These are phyloP conservation scores for Oryza punctata DNA, from an alignment of 176 grass and related monocot genomes.

Conservation along the genomic window DNA sequence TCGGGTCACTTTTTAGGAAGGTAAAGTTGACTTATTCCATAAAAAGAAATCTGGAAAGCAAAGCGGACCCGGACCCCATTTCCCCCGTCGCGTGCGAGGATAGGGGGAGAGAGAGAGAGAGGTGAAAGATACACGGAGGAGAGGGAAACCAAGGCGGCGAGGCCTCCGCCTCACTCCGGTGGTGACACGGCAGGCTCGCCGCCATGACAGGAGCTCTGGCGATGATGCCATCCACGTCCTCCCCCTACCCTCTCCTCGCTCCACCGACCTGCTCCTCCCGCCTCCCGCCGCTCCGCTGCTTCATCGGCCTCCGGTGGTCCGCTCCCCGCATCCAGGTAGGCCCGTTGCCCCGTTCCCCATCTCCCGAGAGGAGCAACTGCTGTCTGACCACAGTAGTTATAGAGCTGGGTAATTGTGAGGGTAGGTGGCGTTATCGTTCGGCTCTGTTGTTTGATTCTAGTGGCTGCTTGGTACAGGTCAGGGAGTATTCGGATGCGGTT, in stretches of 20 bases:
- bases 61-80: too few relatives aligned
- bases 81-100: neutral
- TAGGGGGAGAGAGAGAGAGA: neutral
- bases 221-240: constrained; percentile 31
- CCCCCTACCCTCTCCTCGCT: constrained; percentile 34
- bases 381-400: neutral
- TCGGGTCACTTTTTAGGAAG: too few relatives aligned
- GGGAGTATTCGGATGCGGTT: neutral
- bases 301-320: constrained; percentile 46
- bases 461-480: constrained; percentile 30
- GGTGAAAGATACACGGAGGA: neutral
- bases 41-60: neutral
- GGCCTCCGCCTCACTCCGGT: neutral
- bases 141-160: neutral
- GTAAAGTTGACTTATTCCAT: too few relatives aligned
- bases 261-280: constrained; percentile 25
- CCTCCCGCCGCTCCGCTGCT: constrained; percentile 16
- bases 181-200: neutral
- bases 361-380: neutral
- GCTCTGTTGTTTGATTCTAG: neutral
- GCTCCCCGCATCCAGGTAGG: constrained; percentile 21
- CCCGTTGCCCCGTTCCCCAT: neutral
- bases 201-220: constrained; percentile 25
- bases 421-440: neutral
- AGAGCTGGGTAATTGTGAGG: neutral